Conservation (phyloP, 345 rosid species). For the Anacardium occidentale region DNA sequence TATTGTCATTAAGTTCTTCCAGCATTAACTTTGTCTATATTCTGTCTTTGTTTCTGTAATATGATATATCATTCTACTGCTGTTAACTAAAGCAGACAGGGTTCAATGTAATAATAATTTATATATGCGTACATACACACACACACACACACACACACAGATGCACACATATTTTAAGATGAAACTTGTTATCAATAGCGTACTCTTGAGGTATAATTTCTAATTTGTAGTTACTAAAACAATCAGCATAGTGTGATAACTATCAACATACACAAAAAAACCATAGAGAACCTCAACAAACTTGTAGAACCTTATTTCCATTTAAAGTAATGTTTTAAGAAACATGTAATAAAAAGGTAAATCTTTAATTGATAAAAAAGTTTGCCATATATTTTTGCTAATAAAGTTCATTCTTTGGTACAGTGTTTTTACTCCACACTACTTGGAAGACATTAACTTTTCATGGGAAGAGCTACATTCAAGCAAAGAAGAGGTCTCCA, state of each 20-base stretch:
- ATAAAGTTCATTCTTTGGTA: constrained; percentile 24
- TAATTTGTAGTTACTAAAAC: background rate
- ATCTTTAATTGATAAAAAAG: background rate
- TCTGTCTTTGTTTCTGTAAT: background rate
- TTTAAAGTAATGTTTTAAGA: background rate
- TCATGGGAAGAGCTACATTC: constrained; percentile 70
- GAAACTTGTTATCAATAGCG: background rate
- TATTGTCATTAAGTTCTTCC: background rate
- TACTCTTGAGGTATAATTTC: background rate
- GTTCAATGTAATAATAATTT: background rate
- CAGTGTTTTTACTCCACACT: constrained; percentile 94
- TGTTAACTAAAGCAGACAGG: background rate
- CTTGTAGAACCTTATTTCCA: constrained; percentile 5
- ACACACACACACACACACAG: too few species aligned
- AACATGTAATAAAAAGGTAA: background rate
- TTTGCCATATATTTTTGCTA: constrained; percentile 12
- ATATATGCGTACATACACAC: too few species aligned
- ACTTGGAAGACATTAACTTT: constrained; percentile 75
- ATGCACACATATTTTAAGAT: background rate
- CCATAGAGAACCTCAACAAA: background rate
- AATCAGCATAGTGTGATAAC: background rate
- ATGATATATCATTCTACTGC: background rate
- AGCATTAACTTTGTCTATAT: background rate
- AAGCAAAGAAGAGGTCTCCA: constrained; percentile 69
- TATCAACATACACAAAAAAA: background rate